These are phyloP conservation scores for Lachancea meyersii DNA, from an alignment of 805 yeast genomes.

Conservation along the genomic window DNA sequence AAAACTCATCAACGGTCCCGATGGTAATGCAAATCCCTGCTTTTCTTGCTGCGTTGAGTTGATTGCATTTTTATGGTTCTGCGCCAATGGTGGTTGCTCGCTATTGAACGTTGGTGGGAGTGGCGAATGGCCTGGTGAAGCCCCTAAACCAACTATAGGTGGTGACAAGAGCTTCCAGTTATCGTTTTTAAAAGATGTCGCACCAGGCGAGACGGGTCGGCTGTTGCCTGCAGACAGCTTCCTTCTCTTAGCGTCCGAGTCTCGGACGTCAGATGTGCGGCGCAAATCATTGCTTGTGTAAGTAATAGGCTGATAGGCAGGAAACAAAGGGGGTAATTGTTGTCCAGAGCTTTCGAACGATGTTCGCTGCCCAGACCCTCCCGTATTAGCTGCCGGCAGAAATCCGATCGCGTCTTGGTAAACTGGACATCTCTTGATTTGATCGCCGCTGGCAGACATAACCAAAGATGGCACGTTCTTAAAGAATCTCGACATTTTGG, in stretches of 20 bases:
- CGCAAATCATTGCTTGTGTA: conserved; percentile 30
- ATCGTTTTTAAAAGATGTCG: conserved; percentile 1
- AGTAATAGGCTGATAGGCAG: conserved; percentile 32
- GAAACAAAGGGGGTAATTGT: conserved; percentile 26
- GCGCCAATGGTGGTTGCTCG: conserved; percentile 4
- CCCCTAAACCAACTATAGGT: neutral
- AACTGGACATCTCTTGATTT: conserved; percentile 33
- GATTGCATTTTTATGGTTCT: neutral
- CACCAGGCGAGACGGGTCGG: conserved; percentile 3
- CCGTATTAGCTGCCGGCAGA: conserved; percentile 17
- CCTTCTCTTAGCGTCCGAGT: conserved; percentile 22
- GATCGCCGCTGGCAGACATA: conserved; percentile 30
- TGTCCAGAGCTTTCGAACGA: conserved; percentile 14
- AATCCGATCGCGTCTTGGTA: conserved; percentile 35
- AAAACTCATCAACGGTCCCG: neutral
- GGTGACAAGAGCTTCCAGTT: conserved; percentile 3
- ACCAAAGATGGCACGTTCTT: conserved; percentile 31
- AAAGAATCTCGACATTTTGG: conserved; percentile 26
- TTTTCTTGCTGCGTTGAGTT: neutral
- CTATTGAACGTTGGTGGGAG: neutral
- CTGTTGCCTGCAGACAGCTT: conserved; percentile 9
- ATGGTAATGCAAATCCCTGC: neutral
- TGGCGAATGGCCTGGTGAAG: neutral
- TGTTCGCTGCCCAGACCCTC: conserved; percentile 4
- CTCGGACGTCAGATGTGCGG: conserved; percentile 17